phyloP scores from a whole-genome alignment of 75 land plant genomes.

The Pinus taeda region DNA sequence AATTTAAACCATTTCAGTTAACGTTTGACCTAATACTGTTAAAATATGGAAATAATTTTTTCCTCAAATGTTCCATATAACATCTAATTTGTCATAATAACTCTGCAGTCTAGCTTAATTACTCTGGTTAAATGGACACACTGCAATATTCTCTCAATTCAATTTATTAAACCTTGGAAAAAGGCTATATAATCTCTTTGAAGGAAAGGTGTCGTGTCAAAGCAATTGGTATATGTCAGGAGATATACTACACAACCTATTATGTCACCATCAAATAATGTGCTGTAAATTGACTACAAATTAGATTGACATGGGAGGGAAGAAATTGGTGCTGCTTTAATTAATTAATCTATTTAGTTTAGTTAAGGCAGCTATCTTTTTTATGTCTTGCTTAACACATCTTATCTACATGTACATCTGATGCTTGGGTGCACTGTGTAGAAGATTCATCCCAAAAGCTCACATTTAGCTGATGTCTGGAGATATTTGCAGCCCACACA shows the following conservation, averaged over 20 bases:
- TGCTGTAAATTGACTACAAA: neutral
- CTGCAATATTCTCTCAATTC: neutral
- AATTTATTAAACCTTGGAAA: neutral
- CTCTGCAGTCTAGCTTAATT: neutral
- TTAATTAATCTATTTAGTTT: neutral
- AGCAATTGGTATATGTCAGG: neutral
- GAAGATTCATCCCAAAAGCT: neutral
- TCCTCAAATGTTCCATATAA: too few relatives aligned
- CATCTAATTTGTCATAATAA: neutral
- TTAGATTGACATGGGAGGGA: neutral
- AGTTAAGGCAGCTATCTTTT: neutral
- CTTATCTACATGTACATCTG: neutral
- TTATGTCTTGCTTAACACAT: neutral
- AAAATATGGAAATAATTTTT: neutral
- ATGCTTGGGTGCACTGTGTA: neutral
- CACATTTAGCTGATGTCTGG: neutral
- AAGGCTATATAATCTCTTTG: neutral
- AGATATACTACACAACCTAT: neutral
- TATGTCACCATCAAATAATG: neutral
- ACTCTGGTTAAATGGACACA: neutral
- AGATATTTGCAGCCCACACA: neutral
- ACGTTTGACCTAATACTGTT: neutral
- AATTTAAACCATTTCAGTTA: neutral
- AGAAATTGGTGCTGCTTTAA: neutral
- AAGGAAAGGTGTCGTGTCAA: neutral